Base-by-base conservation (phyloP, 768 basidiomycete genomes). In the Paxillus ammoniavirescens region DNA sequence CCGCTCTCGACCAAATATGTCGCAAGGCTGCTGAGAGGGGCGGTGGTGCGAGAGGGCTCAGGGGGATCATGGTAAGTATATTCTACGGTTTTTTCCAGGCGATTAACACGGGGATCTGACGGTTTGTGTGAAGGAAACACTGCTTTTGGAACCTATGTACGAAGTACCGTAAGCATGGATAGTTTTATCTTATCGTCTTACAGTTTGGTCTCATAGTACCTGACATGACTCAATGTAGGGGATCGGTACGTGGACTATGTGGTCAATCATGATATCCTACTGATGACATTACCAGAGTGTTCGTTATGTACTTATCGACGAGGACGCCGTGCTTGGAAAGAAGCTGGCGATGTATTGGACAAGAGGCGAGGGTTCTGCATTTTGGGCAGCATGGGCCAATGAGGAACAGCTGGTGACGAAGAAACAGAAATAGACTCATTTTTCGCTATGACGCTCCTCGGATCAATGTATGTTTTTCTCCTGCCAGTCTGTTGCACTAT, bases 91-190 rank as follows among this genome's bases (percentile, higher is more conserved):
- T 14, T 21, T 31, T 47, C 21, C 40, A 44, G 30, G 28, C 18
- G 49, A 14, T 40, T 54, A 41, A 54, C 28, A 21, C 18, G 38
- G 42, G 10, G 12, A 26, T 35, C 41, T 23, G 52, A 43, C 35
- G 35, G 35, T 48, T 42, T 38, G 26, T 15, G 38, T n/a, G 49
- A 8, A 92, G 90, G 95, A 97, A 72, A 68, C 78, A 18, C 67
- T 95, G 3, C 72, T 98, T 47, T 74, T 95, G 45, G 93, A 98
- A 46, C 78, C 92, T 0, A 97, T 97, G 94, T 96, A 91, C 65
- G 89, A 93, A 75, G 87, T 86, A 43, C 91, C 92, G 86, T 90
- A 70, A 82, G 87, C 83, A 13, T 36, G 31, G 17, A 14, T 52
- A 44, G 36, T 21, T 49, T n/a, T n/a, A 41, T 42, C 40, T 55